phyloP scores from a whole-genome alignment of 441 rosid genomes.

The Jatropha podagrica region DNA sequence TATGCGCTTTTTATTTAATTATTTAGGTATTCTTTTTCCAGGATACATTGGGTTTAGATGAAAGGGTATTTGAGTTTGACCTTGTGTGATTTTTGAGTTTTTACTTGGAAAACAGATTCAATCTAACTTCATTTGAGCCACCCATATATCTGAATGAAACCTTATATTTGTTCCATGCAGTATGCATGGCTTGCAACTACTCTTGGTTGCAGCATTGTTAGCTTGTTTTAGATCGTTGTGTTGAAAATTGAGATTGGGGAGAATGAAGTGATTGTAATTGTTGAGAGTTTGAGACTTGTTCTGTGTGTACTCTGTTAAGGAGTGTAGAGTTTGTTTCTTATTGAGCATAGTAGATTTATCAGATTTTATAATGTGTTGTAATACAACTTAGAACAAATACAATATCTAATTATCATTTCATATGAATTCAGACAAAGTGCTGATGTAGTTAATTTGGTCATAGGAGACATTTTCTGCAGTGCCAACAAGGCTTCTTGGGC shows the following conservation, averaged over 20 bases:
- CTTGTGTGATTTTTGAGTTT: background rate
- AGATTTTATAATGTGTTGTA: background rate
- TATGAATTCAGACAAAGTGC: background rate
- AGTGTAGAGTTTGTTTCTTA: background rate
- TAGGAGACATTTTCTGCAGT: constrained; percentile 57
- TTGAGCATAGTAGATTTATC: background rate
- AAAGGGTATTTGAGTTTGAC: background rate
- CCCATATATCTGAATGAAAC: background rate
- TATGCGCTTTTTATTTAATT: background rate
- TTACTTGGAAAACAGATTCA: background rate
- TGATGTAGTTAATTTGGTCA: constrained; percentile 9
- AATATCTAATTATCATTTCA: background rate
- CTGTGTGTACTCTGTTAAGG: background rate
- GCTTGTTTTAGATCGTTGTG: background rate
- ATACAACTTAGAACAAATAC: background rate
- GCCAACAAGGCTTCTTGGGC: constrained; percentile 47
- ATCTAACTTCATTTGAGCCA: background rate
- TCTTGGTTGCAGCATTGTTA: background rate
- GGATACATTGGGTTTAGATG: background rate
- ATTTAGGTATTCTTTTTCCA: background rate
- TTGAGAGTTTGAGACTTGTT: too few relatives aligned
- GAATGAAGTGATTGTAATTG: background rate
- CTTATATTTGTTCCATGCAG: background rate
- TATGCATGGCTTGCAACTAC: background rate
- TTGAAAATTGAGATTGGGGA: background rate